These are phyloP conservation scores for Plasmodium yoelii DNA, from an alignment of 169 alveolate genomes.

Conservation along the genomic window DNA sequence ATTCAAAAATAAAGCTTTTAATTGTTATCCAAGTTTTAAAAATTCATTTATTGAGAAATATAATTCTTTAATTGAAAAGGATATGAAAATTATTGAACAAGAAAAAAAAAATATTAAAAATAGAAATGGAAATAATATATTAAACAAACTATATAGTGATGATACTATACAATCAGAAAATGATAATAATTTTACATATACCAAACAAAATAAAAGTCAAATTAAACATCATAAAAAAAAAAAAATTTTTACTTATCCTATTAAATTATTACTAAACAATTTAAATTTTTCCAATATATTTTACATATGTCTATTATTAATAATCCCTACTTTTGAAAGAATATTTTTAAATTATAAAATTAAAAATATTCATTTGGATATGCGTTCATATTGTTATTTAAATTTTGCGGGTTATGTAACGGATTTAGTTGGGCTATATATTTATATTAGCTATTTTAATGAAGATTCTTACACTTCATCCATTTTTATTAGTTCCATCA, in stretches of 20 bases:
- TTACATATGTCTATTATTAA: slow-evolving; percentile 69
- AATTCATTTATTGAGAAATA: slow-evolving; percentile 8
- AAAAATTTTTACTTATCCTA: slow-evolving; percentile 47
- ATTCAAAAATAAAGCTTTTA: not conserved
- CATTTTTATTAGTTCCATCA: slow-evolving; percentile 39
- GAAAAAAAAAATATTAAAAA: slow-evolving; percentile 20
- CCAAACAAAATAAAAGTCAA: not conserved
- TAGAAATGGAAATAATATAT: not conserved
- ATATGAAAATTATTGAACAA: slow-evolving; percentile 20
- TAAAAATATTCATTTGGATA: slow-evolving; percentile 38
- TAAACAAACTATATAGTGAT: slow-evolving; percentile 5
- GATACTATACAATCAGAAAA: not conserved
- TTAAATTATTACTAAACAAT: slow-evolving; percentile 67
- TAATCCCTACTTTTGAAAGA: slow-evolving; percentile 75
- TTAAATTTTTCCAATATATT: slow-evolving; percentile 75
- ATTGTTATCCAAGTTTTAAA: slow-evolving; percentile 5
- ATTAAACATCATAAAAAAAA: not conserved
- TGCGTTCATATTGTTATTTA: slow-evolving; percentile 56
- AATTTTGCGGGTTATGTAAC: slow-evolving; percentile 52
- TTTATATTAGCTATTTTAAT: slow-evolving; percentile 62
- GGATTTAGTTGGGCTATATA: slow-evolving; percentile 59
- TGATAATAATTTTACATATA: not conserved
- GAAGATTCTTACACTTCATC: slow-evolving; percentile 67
- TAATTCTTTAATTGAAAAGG: slow-evolving; percentile 45
- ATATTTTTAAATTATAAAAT: slow-evolving; percentile 77